Evolutionary conservation across 2,329 filamentous ascomycete genomes (phyloP).

Genomic region (Fusarium mangiferae): DNA sequence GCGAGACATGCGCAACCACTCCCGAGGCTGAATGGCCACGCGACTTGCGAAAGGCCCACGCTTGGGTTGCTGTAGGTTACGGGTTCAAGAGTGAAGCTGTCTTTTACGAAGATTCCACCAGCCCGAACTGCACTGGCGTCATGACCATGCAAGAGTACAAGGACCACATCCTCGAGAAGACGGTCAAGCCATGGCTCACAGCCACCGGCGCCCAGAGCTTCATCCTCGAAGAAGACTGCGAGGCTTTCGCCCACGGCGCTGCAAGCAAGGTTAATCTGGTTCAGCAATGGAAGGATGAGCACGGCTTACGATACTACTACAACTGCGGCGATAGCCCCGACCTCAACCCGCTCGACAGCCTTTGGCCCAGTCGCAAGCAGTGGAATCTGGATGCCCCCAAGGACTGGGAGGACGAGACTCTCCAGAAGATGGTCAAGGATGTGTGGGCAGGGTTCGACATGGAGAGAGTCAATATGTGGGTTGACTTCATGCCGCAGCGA

Average conservation of each 20-base stretch:
- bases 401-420: slow-evolving; percentile 50
- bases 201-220: slow-evolving; percentile 39
- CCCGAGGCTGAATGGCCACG: slow-evolving; percentile 46
- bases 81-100: slow-evolving; percentile 52
- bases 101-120: slow-evolving; percentile 52
- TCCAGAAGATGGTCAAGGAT: slow-evolving; percentile 46
- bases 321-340: slow-evolving; percentile 53
- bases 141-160: slow-evolving; percentile 51
- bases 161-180: slow-evolving; percentile 48
- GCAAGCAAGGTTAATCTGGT: slow-evolving; percentile 50
- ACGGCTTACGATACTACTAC: slow-evolving; percentile 48
- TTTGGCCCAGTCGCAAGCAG: slow-evolving; percentile 50
- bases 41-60: slow-evolving; percentile 49
- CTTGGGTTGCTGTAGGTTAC: slow-evolving; percentile 50
- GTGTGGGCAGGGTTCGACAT: slow-evolving; percentile 46
- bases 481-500: slow-evolving; percentile 51
- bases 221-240: slow-evolving; percentile 50
- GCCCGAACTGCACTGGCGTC: slow-evolving; percentile 45
- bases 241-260: slow-evolving; percentile 50
- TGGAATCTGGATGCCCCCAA: slow-evolving; percentile 44
- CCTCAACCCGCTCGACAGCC: slow-evolving; percentile 49
- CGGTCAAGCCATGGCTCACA: slow-evolving; percentile 49
- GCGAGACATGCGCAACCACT: slow-evolving; percentile 41
- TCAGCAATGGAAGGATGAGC: slow-evolving; percentile 51
- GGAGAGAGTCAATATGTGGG: slow-evolving; percentile 50